These are phyloP conservation scores for Graphiopsis chlorocephala DNA, from an alignment of 2,329 filamentous ascomycete genomes.

Conservation along the genomic window DNA sequence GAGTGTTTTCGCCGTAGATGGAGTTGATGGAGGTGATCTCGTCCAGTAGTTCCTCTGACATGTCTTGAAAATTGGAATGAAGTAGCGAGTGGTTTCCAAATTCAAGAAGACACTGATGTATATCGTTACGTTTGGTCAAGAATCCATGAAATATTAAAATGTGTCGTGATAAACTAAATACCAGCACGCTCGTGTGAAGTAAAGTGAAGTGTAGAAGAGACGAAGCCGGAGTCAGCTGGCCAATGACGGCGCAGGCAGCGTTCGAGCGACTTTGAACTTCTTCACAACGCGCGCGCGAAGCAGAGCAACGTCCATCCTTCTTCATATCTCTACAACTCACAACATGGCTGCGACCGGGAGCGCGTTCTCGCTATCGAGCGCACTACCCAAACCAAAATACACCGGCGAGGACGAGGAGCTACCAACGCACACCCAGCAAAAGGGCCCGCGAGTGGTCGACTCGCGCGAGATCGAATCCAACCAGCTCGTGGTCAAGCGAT, in stretches of 20 bases:
- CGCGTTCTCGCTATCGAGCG: constrained; percentile 64
- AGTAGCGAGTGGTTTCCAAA: not conserved
- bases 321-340: not conserved
- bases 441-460: constrained; percentile 78
- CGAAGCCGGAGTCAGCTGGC: not conserved
- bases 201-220: constrained; percentile 3
- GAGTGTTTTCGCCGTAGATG: constrained; percentile 71
- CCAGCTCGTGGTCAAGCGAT: constrained; percentile 78
- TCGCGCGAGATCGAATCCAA: constrained; percentile 77
- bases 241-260: not conserved
- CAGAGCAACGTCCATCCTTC: not conserved
- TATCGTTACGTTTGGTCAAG: not conserved
- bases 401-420: constrained; percentile 84
- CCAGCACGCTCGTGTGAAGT: no score
- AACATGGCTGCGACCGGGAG: constrained; percentile 3
- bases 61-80: constrained; percentile 11
- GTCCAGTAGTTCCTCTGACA: constrained; percentile 56
- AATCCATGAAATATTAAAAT: not conserved
- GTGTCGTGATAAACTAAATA: not conserved
- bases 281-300: constrained; percentile 1
- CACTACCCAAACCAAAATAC: constrained; percentile 87
- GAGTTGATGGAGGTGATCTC: constrained; percentile 81
- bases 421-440: constrained; percentile 66
- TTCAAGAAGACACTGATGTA: not conserved
- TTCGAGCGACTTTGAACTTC: constrained; percentile 4